Evolutionary conservation across 352 stramenopile genomes (phyloP), one percentile per base, ranked within the genome.

Genomic region (Phytophthora megakarya): DNA sequence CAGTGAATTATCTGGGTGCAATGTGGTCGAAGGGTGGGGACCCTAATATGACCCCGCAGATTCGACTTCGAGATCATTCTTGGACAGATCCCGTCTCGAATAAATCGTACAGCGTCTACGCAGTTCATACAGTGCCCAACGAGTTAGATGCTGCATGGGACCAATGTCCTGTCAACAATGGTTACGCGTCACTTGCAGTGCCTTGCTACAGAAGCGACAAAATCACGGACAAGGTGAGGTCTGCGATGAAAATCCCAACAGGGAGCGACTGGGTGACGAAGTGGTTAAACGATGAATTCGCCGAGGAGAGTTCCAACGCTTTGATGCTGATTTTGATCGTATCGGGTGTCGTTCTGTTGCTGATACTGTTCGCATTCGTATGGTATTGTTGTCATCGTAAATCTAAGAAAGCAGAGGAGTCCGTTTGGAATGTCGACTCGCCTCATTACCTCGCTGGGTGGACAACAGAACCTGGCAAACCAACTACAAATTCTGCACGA

Each of bases 11-110:
- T 18, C 37, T 78, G 46, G 49, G 54, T 37, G 48, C 63, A 3
- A 70, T 73, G 66, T 70, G 66, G 66, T 53, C 60, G 21, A 66
- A 46, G 2, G 66, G 66, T 19, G 67, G 61, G 2, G 48, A 73
- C 25, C 39, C 49, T 0, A 6, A 61, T 3, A 43, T 67, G 33
- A 18, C 44, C 6, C 64, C 64, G 7, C n/a, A 51, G 43, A 67
- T 72, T 42, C 57, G 64, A 37, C 60, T 73, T 32, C 22, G 53
- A 33, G 35, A 69, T 35, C 59, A 73, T 26, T 47, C 40, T 3
- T 73, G 65, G 60, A 61, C 15, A 1, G 65, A 73, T 12, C 47
- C 61, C 4, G 42, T 54, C 25, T 55, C 42, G 22, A 68, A 60
- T 11, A n/a, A 47, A 3, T 38, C 53, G 33, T 73, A 61, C 30